A percentile compares a stretch with the other conserved stretches of the same genome.
These are phyloP conservation scores for Termitomyces sp. DNA, from an alignment of 768 basidiomycete genomes.

Conservation along the genomic window DNA sequence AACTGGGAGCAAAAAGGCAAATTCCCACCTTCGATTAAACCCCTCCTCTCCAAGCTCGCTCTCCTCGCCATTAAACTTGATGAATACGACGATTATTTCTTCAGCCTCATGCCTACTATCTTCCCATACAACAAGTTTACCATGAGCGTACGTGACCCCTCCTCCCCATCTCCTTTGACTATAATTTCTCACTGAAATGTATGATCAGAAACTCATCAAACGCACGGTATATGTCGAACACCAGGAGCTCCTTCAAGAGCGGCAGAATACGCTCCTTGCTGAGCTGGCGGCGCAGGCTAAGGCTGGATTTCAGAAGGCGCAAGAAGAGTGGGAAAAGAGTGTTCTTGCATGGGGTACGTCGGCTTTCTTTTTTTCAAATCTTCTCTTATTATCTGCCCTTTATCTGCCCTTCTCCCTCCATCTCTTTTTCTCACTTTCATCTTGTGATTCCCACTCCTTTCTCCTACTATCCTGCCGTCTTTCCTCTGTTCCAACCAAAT, in stretches of 20 bases:
- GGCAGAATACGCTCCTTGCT: conserved; percentile 65
- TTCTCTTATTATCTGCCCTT: neutral
- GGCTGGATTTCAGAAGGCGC: conserved; percentile 63
- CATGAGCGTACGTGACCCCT: conserved; percentile 61
- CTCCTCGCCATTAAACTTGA: conserved; percentile 77
- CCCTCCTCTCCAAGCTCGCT: conserved; percentile 66
- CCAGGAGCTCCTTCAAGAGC: conserved; percentile 56
- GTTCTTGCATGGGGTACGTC: conserved; percentile 62
- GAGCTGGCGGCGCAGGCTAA: conserved; percentile 61
- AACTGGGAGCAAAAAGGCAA: conserved; percentile 81
- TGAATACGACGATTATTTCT: conserved; percentile 92
- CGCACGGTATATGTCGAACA: conserved; percentile 82
- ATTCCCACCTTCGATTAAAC: conserved; percentile 82
- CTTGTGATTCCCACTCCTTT: neutral
- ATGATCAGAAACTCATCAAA: conserved; percentile 82
- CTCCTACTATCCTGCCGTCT: too few relatives aligned
- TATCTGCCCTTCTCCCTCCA: neutral
- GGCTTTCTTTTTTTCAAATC: neutral
- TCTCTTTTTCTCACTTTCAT: too few relatives aligned
- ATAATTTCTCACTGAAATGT: neutral
- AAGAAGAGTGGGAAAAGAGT: conserved; percentile 75
- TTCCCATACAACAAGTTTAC: conserved; percentile 97
- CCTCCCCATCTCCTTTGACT: neutral
- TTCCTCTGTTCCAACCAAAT: neutral
- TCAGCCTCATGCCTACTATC: conserved; percentile 78